phyloP scores from a whole-genome alignment of 768 basidiomycete species.

The Termitomyces titanicus region DNA sequence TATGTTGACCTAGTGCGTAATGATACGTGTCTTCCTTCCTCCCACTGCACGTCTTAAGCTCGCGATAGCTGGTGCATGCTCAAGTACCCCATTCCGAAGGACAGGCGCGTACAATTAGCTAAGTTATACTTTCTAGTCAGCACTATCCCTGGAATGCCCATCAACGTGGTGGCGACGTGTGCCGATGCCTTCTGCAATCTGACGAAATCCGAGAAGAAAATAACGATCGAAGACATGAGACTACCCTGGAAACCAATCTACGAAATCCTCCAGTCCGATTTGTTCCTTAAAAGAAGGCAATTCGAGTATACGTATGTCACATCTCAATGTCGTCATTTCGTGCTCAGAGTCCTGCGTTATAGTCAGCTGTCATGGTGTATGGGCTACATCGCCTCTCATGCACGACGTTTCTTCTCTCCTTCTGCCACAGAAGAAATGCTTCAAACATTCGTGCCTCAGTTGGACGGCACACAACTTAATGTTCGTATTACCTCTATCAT shows the following conservation, averaged over 20 bases:
- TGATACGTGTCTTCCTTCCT: background rate
- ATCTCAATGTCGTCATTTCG: background rate
- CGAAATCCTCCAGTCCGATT: slow-evolving; percentile 62
- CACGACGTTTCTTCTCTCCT: slow-evolving; percentile 86
- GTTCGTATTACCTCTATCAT: slow-evolving; percentile 34
- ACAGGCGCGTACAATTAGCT: slow-evolving; percentile 67
- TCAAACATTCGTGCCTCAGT: slow-evolving; percentile 72
- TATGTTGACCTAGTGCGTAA: slow-evolving; percentile 66
- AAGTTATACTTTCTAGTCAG: slow-evolving; percentile 78
- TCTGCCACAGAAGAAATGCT: slow-evolving; percentile 87
- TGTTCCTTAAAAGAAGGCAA: slow-evolving; percentile 74
- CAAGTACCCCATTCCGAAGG: slow-evolving; percentile 84
- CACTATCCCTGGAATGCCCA: slow-evolving; percentile 74
- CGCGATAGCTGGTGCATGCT: slow-evolving; percentile 68
- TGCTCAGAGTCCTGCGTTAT: slow-evolving; percentile 7
- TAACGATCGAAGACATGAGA: slow-evolving; percentile 73
- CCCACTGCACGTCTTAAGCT: slow-evolving; percentile 8
- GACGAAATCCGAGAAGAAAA: slow-evolving; percentile 67
- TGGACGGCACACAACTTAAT: slow-evolving; percentile 73
- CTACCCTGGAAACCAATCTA: slow-evolving; percentile 83
- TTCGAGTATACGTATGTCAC: slow-evolving; percentile 71
- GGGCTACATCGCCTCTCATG: slow-evolving; percentile 64
- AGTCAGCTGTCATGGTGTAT: slow-evolving; percentile 78
- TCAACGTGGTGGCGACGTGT: slow-evolving; percentile 61
- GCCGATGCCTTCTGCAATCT: slow-evolving; percentile 59